Conservation (phyloP, 768 basidiomycete genomes). For the Mycena metata region DNA sequence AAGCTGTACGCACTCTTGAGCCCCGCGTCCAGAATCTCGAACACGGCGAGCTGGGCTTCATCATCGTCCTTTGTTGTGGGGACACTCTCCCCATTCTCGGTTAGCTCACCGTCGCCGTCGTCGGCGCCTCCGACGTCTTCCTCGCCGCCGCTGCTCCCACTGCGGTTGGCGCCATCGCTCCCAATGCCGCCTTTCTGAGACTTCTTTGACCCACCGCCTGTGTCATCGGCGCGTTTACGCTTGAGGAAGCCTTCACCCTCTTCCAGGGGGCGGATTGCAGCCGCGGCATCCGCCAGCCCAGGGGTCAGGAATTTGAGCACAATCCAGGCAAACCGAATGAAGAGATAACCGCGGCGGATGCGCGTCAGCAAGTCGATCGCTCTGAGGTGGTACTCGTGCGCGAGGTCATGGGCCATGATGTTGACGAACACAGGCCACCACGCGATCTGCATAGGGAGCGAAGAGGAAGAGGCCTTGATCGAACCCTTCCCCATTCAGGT, state of each 20-base stretch:
- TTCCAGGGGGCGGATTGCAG: neutral
- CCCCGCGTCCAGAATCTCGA: neutral
- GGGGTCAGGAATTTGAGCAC: neutral
- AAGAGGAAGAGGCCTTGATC: constrained; percentile 15
- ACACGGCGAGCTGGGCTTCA: constrained; percentile 1
- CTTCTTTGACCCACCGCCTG: neutral
- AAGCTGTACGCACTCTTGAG: constrained; percentile 13
- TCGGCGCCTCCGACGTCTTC: neutral
- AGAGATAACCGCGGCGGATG: constrained; percentile 12
- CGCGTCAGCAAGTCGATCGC: neutral
- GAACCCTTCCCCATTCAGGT: neutral
- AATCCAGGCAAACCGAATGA: neutral
- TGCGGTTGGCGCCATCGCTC: neutral
- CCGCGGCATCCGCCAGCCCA: constrained; percentile 4
- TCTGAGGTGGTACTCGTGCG: neutral
- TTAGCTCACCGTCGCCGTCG: neutral
- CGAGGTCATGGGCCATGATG: neutral
- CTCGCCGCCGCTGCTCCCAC: neutral
- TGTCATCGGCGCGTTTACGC: neutral
- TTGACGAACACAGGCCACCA: neutral
- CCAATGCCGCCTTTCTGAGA: neutral
- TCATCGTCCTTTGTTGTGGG: neutral
- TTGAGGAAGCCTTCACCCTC: neutral
- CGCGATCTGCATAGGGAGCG: neutral
- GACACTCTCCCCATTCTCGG: neutral